phyloP scores from a whole-genome alignment of 495 filamentous ascomycete genomes.

The Trichoderma reesei region DNA sequence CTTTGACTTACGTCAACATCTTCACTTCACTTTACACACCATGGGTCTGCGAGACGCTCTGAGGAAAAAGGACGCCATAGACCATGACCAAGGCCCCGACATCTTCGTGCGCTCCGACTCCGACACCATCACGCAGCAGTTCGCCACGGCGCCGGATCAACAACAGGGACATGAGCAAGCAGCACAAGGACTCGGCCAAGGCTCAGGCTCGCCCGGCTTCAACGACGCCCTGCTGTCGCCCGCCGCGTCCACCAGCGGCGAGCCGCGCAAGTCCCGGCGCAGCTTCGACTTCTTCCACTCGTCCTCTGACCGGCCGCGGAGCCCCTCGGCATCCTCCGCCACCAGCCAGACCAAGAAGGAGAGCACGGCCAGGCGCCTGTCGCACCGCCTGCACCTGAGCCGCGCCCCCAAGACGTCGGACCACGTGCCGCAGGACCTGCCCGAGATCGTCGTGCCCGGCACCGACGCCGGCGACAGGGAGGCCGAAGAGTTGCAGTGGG shows the following conservation, averaged over 20 bases:
- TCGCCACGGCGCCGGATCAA: conserved; percentile 52
- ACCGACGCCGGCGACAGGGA: conserved; percentile 35
- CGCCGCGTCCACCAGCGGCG: conserved; percentile 8
- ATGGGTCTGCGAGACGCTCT: conserved; percentile 71
- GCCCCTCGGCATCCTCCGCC: conserved; percentile 33
- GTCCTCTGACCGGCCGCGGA: conserved; percentile 35
- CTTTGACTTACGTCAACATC: not conserved
- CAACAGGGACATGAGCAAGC: too few species aligned
- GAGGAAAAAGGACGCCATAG: conserved; percentile 53
- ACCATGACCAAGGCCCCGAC: conserved; percentile 41
- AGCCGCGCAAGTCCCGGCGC: conserved; percentile 18
- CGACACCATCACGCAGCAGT: conserved; percentile 70
- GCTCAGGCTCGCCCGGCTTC: conserved; percentile 25
- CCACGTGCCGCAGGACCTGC: conserved; percentile 70
- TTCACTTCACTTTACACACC: not conserved
- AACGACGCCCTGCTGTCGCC: conserved; percentile 19
- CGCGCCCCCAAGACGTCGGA: conserved; percentile 52
- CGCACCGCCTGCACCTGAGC: conserved; percentile 59
- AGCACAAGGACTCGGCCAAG: not conserved
- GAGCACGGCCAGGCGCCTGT: conserved; percentile 42
- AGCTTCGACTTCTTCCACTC: conserved; percentile 26
- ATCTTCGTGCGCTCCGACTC: conserved; percentile 81
- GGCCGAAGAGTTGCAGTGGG: conserved; percentile 53
- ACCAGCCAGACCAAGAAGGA: conserved; percentile 26
- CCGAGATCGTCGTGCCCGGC: conserved; percentile 47